Base-by-base conservation (phyloP, 345 rosid species). In the Corymbia maculata region DNA sequence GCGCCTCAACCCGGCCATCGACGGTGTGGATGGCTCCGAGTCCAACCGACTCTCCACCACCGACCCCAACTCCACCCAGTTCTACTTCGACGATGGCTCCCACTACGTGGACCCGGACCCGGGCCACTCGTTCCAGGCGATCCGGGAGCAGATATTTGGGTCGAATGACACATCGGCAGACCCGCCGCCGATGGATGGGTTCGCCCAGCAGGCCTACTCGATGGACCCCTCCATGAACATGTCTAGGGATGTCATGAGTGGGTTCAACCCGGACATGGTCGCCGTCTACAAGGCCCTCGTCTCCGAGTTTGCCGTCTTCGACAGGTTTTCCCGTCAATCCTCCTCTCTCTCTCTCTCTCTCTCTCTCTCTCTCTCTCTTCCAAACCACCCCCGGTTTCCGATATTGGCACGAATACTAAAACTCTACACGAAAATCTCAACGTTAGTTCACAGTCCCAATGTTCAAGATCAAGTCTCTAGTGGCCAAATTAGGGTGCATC, bases 81-180 rank as follows among this genome's bases (percentile, higher is more conserved):
- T 94, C 52, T 86, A 82, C 85, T 95, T 96, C 92, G 89, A 92
- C 61, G 88, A 93, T 57, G 90, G 92, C 89, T 89, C 99, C 4
- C 95, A 95, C 82, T 96, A 90, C 89, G 98, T 96, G 19, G 99
- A 97, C 91, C 98, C 99, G 4, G 99, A 97, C 89, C 99, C 98
- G 0, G 99, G 99, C 16, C 99, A 96, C 92, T 97, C 99, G 3
- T 97, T 97, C 55, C 98, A 97, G 86, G 99, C 98, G 42, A 96
- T 95, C 66, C 89, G 97, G 87, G 97, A 97, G 89, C 99, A 97
- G 91, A 93, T 97, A 47, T 96, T 96, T 89, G 98, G 99, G 90
- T 94, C 96, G 2, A 87, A 92, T 79, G 92, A 96, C 61, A 95
- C 95, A n/a, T 90, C 95, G 1, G 85, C 88, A 52, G 89, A 94